Percentiles rank a stretch among this genome's conserved stretches.
Evolutionary conservation across 768 basidiomycete genomes (phyloP).

Genomic region (Boletus subparvulus): DNA sequence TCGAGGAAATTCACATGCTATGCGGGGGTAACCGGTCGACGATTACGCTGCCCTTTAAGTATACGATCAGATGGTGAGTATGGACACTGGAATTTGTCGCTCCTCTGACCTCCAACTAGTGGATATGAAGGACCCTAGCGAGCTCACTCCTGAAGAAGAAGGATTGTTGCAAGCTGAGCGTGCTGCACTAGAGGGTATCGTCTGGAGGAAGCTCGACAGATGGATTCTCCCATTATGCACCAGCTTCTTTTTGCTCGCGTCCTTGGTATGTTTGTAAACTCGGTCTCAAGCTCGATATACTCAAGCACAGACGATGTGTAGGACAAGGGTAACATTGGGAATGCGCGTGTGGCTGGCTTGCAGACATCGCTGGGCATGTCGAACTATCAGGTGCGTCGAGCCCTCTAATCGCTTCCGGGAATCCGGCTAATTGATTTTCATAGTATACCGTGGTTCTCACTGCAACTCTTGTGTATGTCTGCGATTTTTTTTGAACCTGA

Average conservation of each 20-base stretch:
- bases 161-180: slow-evolving; percentile 4
- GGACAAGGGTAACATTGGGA: slow-evolving; percentile 50
- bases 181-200: slow-evolving; percentile 32
- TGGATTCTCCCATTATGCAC: slow-evolving; percentile 49
- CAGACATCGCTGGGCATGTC: slow-evolving; percentile 44
- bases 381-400: slow-evolving; percentile 21
- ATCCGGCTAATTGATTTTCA: not conserved
- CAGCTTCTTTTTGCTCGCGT: slow-evolving; percentile 48
- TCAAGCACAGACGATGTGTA: slow-evolving; percentile 1
- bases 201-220: slow-evolving; percentile 51
- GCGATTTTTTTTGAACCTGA: not conserved
- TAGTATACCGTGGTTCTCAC: slow-evolving; percentile 38
- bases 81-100: too few species aligned
- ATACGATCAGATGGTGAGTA: not conserved
- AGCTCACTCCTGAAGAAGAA: not conserved
- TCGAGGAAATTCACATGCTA: too few species aligned
- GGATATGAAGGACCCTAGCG: slow-evolving; percentile 1
- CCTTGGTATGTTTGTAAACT: slow-evolving; percentile 39
- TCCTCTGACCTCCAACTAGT: not conserved
- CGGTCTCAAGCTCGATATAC: not conserved
- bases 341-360: slow-evolving; percentile 60
- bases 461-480: slow-evolving; percentile 15
- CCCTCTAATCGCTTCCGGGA: not conserved
- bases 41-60: too few species aligned
- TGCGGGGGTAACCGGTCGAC: too few species aligned